Conservation (phyloP, 2,329 filamentous ascomycete species). For the Volutella citrinella region DNA sequence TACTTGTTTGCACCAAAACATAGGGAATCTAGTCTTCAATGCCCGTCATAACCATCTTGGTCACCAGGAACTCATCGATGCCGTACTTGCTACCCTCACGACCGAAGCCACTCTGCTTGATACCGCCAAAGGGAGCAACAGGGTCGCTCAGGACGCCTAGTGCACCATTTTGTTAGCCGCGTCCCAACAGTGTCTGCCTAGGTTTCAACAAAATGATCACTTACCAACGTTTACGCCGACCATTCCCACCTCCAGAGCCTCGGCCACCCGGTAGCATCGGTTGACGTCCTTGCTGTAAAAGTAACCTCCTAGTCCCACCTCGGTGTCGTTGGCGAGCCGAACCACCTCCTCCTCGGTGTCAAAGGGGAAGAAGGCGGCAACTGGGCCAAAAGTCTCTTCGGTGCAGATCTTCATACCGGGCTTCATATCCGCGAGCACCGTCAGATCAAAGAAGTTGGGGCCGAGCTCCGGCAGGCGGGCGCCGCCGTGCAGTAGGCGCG, state of each 20-base stretch:
- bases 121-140: conserved; percentile 64
- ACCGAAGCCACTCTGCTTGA: conserved; percentile 76
- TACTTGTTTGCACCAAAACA: too few relatives aligned
- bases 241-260: conserved; percentile 46
- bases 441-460: conserved; percentile 65
- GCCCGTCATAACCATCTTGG: conserved; percentile 53
- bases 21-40: too few relatives aligned
- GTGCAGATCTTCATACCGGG: conserved; percentile 62
- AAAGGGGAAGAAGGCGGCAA: conserved; percentile 68
- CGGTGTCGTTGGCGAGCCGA: conserved; percentile 60
- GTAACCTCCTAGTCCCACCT: conserved; percentile 70
- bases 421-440: conserved; percentile 66
- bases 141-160: conserved; percentile 47
- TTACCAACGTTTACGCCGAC: conserved; percentile 30
- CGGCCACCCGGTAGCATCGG: conserved; percentile 40
- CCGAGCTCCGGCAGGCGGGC: conserved; percentile 57
- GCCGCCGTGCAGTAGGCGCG: conserved; percentile 56
- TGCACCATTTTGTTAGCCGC: conserved; percentile 14
- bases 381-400: conserved; percentile 72
- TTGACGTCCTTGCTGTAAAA: conserved; percentile 55
- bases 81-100: conserved; percentile 72
- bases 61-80: conserved; percentile 66
- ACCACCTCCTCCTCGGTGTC: conserved; percentile 67
- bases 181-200: too few relatives aligned
- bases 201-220: too few relatives aligned